phyloP scores from a whole-genome alignment of 2,329 filamentous ascomycete species.

The Amylocarpus encephaloides region DNA sequence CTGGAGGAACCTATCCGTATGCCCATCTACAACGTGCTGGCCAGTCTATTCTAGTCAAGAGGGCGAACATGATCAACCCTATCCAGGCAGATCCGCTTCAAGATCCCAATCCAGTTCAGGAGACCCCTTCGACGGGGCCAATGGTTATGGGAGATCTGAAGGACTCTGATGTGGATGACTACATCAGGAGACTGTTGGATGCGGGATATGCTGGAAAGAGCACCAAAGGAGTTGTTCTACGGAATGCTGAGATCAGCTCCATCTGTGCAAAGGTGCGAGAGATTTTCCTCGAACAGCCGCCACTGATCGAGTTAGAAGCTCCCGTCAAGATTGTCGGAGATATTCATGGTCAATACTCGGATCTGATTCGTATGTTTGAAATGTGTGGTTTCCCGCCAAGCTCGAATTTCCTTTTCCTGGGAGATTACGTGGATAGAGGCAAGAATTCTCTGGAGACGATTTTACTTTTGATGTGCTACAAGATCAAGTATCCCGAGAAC shows the following conservation, averaged over 20 bases:
- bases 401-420: slow-evolving; percentile 78
- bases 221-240: slow-evolving; percentile 93
- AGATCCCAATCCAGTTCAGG: slow-evolving; percentile 35
- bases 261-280: slow-evolving; percentile 88
- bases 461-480: slow-evolving; percentile 86
- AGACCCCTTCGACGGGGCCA: slow-evolving; percentile 40
- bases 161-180: slow-evolving; percentile 90
- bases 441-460: slow-evolving; percentile 97
- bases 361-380: slow-evolving; percentile 93
- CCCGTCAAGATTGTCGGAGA: slow-evolving; percentile 98
- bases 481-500: slow-evolving; percentile 95
- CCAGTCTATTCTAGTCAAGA: slow-evolving; percentile 80
- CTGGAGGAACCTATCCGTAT: slow-evolving; percentile 53
- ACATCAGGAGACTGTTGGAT: slow-evolving; percentile 90
- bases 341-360: slow-evolving; percentile 93
- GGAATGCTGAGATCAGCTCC: slow-evolving; percentile 94
- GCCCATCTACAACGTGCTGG: slow-evolving; percentile 63
- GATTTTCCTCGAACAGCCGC: slow-evolving; percentile 84
- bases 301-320: slow-evolving; percentile 82
- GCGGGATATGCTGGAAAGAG: slow-evolving; percentile 95
- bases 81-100: slow-evolving; percentile 43
- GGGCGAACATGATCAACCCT: slow-evolving; percentile 61
- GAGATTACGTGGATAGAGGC: slow-evolving; percentile 46
- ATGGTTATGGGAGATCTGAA: slow-evolving; percentile 90
- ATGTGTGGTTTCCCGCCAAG: slow-evolving; percentile 96